phyloP scores from a whole-genome alignment of 305 asterid genomes.

The Fraxinus floribunda region DNA sequence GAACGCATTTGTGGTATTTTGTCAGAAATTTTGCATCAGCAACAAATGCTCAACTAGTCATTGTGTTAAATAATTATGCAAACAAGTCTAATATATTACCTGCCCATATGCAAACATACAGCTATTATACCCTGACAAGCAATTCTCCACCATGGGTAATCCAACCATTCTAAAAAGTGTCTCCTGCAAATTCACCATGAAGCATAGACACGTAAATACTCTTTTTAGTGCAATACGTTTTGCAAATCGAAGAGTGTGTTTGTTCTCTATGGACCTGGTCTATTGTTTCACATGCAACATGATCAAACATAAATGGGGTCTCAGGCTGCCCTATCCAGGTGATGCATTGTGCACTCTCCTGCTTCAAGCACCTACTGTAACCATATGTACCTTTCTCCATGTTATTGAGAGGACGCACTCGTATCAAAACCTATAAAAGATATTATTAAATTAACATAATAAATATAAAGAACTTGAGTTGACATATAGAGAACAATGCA shows the following conservation, averaged over 20 bases:
- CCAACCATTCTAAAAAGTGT: constrained; percentile 93
- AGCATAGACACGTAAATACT: constrained; percentile 16
- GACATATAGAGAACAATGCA: not conserved
- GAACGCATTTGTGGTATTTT: not conserved
- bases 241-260: constrained; percentile 3
- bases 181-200: constrained; percentile 52
- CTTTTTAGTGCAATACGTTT: constrained; percentile 12
- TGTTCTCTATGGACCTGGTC: constrained; percentile 58
- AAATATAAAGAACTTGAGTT: not conserved
- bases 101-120: constrained; percentile 99
- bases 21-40: not conserved
- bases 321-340: constrained; percentile 95
- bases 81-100: constrained; percentile 39
- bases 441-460: constrained; percentile 3
- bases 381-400: constrained; percentile 73
- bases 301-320: constrained; percentile 87
- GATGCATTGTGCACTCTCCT: constrained; percentile 79
- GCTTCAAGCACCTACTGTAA: constrained; percentile 78
- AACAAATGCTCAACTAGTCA: not conserved
- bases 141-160: constrained; percentile 97
- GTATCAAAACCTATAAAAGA: constrained; percentile 75
- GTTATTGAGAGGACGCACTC: constrained; percentile 75
- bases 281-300: constrained; percentile 85
- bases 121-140: constrained; percentile 95
- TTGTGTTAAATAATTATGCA: not conserved